A percentile compares a stretch with the other conserved stretches of the same genome.
Evolutionary conservation across 768 basidiomycete genomes (phyloP).

Genomic region (Cyathus striatus): DNA sequence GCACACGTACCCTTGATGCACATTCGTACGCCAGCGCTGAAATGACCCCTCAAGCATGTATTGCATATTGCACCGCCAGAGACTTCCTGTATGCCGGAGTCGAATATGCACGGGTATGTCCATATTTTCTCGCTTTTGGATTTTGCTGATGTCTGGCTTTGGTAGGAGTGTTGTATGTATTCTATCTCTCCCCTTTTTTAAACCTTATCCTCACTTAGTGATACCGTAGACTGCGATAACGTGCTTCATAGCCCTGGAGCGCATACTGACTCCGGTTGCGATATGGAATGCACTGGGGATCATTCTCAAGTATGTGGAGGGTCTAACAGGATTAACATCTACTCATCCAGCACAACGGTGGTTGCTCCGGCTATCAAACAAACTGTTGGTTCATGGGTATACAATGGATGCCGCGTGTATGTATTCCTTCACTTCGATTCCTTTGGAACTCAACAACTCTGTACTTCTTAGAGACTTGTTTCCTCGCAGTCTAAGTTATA

Average conservation of each 20-base stretch:
- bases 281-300: background rate
- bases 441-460: background rate
- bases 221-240: background rate
- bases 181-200: background rate
- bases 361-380: background rate
- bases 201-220: background rate
- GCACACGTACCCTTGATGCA: too few species aligned
- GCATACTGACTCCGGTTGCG: background rate
- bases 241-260: background rate
- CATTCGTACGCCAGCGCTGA: too few species aligned
- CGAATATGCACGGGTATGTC: background rate
- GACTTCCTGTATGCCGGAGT: background rate
- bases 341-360: background rate
- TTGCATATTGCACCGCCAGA: background rate
- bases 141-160: background rate
- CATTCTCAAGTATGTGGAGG: background rate
- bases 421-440: background rate
- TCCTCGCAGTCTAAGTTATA: constrained; percentile 8
- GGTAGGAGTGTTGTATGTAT: background rate
- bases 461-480: constrained; percentile 3
- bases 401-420: background rate
- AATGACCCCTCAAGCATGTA: background rate
- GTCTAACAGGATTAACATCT: background rate
- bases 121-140: background rate
- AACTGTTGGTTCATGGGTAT: background rate